Evolutionary conservation across 2,329 filamentous ascomycete species (phyloP).

Genomic region (Ascochyta viciae-villosae): DNA sequence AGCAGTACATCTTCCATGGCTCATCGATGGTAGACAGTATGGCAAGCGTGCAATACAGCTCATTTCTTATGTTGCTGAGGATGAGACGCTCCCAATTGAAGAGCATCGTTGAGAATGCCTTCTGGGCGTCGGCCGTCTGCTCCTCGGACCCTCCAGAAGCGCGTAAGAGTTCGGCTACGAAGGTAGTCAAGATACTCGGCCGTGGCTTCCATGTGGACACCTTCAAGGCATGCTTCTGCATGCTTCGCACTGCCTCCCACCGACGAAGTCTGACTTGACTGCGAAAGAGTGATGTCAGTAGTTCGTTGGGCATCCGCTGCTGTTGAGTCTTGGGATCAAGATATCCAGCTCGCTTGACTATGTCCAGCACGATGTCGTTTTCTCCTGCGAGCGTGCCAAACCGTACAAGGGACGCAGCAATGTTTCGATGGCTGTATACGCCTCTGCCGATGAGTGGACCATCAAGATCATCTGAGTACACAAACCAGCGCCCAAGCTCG

Average conservation of each 20-base stretch:
- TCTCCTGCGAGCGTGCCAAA: slow-evolving; percentile 62
- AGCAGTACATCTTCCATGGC: slow-evolving; percentile 39
- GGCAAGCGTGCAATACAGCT: slow-evolving; percentile 41
- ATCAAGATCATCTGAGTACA: slow-evolving; percentile 61
- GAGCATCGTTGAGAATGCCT: slow-evolving; percentile 38
- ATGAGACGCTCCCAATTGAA: slow-evolving; percentile 41
- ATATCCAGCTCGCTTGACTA: slow-evolving; percentile 33
- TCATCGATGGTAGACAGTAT: slow-evolving; percentile 40
- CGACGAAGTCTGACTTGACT: slow-evolving; percentile 51
- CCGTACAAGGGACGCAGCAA: slow-evolving; percentile 62
- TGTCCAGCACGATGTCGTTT: slow-evolving; percentile 42
- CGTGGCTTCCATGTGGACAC: slow-evolving; percentile 34
- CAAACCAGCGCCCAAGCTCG: slow-evolving; percentile 61
- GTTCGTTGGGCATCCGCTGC: slow-evolving; percentile 42
- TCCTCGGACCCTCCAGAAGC: slow-evolving; percentile 25
- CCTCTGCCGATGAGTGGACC: slow-evolving; percentile 59
- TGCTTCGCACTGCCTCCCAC: slow-evolving; percentile 51
- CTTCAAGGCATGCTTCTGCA: slow-evolving; percentile 44
- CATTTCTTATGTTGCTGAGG: slow-evolving; percentile 31
- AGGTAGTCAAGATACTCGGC: slow-evolving; percentile 39
- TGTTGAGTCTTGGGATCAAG: slow-evolving; percentile 28
- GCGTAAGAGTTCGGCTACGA: slow-evolving; percentile 40
- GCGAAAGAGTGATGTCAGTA: slow-evolving; percentile 51
- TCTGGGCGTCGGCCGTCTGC: slow-evolving; percentile 23
- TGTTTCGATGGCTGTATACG: slow-evolving; percentile 55